Percentiles rank a stretch among this genome's conserved stretches.
Conservation (phyloP, 2,329 filamentous ascomycete species). For the Fusarium clavum region DNA sequence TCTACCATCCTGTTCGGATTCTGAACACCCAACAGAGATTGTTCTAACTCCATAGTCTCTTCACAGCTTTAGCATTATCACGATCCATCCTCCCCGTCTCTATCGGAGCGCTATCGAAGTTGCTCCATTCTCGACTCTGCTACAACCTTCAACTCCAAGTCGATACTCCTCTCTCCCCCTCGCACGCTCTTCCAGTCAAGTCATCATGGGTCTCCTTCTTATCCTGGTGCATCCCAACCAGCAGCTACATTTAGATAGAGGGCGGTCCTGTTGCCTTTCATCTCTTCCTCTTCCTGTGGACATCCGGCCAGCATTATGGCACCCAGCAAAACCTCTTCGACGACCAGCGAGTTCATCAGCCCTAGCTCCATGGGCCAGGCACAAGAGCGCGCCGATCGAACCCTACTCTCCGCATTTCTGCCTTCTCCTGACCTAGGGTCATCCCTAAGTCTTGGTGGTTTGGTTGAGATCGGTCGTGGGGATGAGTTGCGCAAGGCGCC, state of each 20-base stretch:
- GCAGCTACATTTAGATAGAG: background rate
- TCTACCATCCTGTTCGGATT: background rate
- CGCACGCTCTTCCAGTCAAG: background rate
- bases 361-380: background rate
- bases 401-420: background rate
- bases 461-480: background rate
- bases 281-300: background rate
- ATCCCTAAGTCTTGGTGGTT: background rate
- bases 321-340: rapidly evolving
- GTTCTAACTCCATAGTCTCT: background rate
- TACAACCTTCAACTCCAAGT: background rate
- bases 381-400: background rate
- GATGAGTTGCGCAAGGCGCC: background rate
- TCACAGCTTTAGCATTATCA: background rate
- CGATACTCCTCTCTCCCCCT: background rate
- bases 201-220: background rate
- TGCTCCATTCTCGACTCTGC: background rate
- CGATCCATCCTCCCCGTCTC: background rate
- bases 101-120: background rate
- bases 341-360: background rate
- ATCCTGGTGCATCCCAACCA: background rate
- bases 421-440: too few relatives aligned
- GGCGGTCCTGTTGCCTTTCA: too few relatives aligned
- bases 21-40: constrained; percentile 8
- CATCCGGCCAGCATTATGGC: background rate